phyloP scores from a whole-genome alignment of 2,329 filamentous ascomycete genomes.

The Endothia cerciana region DNA sequence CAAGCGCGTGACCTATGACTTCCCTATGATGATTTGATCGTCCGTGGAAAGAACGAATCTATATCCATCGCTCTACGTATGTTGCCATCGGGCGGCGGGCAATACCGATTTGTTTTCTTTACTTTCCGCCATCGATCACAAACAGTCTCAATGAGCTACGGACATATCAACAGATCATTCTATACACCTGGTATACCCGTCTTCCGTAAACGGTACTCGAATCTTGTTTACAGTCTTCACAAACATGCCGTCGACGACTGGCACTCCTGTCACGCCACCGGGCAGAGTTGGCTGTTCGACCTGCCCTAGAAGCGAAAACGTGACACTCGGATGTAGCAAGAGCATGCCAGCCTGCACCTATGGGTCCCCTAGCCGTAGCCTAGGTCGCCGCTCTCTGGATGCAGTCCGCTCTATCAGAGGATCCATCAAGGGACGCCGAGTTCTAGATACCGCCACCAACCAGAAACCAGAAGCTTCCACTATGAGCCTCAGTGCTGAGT shows the following conservation, averaged over 20 bases:
- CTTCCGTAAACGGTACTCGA: background rate
- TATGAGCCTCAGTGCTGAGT: slow-evolving; percentile 3
- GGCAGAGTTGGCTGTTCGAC: slow-evolving; percentile 16
- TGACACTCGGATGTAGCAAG: slow-evolving; percentile 9
- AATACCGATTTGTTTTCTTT: background rate
- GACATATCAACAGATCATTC: background rate
- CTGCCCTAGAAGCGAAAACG: slow-evolving; percentile 23
- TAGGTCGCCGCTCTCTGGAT: slow-evolving; percentile 22
- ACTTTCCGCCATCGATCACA: background rate
- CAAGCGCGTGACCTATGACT: background rate
- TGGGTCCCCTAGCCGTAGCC: slow-evolving; percentile 13
- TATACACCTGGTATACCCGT: background rate
- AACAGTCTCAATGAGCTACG: background rate
- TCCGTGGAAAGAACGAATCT: background rate
- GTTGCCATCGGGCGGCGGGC: background rate
- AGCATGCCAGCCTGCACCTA: background rate
- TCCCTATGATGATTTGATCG: background rate
- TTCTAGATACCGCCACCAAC: slow-evolving; percentile 23
- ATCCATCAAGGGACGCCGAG: slow-evolving; percentile 5
- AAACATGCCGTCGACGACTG: slow-evolving; percentile 12
- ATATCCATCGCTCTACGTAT: background rate
- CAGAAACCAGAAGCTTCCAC: background rate
- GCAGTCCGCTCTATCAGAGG: slow-evolving; percentile 22
- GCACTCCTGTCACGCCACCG: slow-evolving; percentile 2
- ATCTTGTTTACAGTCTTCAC: background rate